Conservation (phyloP, 805 yeast species). For the Dipodascopsis uninucleata region DNA sequence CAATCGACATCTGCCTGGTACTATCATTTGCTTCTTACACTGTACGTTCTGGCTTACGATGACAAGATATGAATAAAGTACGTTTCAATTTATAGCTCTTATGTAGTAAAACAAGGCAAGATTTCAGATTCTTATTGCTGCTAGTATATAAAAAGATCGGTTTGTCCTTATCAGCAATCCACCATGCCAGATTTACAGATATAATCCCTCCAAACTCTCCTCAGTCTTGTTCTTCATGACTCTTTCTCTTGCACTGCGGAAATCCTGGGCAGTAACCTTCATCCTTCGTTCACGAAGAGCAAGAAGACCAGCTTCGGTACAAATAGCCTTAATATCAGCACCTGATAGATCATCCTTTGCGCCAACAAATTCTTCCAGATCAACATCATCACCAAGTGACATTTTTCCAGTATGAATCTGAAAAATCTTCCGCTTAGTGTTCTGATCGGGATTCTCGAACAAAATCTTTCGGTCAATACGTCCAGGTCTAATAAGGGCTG, state of each 20-base stretch:
- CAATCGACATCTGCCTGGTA: no score
- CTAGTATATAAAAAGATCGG: no score
- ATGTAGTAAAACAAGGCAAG: no score
- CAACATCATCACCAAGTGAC: slow-evolving; percentile 84
- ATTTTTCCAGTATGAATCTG: slow-evolving; percentile 89
- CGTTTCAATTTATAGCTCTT: no score
- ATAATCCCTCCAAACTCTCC: slow-evolving; percentile 91
- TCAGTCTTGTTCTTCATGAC: slow-evolving; percentile 95
- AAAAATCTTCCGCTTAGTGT: slow-evolving; percentile 88
- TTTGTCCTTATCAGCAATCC: no score
- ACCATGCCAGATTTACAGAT: no score
- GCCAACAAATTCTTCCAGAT: slow-evolving; percentile 80
- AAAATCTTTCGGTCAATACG: slow-evolving; percentile 94
- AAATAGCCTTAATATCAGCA: slow-evolving; percentile 95
- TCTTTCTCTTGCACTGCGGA: slow-evolving; percentile 88
- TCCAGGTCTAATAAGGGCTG: slow-evolving; percentile 95
- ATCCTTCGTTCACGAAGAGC: slow-evolving; percentile 95
- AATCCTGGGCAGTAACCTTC: slow-evolving; percentile 94
- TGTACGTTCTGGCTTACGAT: no score
- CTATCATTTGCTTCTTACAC: no score
- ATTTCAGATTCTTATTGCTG: no score
- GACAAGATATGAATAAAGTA: no score
- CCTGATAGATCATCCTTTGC: slow-evolving; percentile 94
- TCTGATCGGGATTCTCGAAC: slow-evolving; percentile 92
- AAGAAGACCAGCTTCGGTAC: slow-evolving; percentile 94